phyloP scores from a whole-genome alignment of 345 rosid species.

The Psidium friedrichsthalianum region DNA sequence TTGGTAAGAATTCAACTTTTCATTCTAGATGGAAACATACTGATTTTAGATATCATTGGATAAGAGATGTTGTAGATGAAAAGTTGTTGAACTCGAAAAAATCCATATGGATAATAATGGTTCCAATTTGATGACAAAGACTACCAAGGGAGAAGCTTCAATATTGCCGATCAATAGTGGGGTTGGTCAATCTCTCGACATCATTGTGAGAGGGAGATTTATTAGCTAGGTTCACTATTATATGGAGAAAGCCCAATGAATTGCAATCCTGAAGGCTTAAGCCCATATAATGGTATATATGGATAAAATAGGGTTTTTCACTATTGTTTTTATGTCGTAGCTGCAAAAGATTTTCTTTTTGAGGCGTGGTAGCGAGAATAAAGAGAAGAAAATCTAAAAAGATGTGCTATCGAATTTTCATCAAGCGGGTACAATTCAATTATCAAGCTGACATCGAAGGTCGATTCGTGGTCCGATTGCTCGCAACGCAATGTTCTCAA shows the following conservation, averaged over 20 bases:
- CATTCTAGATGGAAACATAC: background rate
- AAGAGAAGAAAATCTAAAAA: background rate
- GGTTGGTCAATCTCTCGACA: background rate
- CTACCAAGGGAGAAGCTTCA: background rate
- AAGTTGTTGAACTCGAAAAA: background rate
- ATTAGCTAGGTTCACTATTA: background rate
- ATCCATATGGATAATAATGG: background rate
- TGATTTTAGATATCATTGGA: background rate
- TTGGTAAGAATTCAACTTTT: background rate
- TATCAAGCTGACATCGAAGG: accelerated
- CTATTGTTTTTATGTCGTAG: background rate
- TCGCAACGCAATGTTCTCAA: background rate
- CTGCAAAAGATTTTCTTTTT: background rate
- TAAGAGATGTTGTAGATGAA: background rate
- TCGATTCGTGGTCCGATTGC: background rate
- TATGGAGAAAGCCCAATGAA: no score
- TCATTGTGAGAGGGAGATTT: background rate
- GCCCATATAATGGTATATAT: no score
- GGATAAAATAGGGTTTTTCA: background rate
- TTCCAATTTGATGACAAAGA: background rate
- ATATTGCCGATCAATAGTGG: background rate
- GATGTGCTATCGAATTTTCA: background rate
- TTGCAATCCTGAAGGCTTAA: no score
- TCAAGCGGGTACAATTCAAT: accelerated
- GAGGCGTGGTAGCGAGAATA: background rate